phyloP scores from a whole-genome alignment of 1,139 yeast species.

The Debaryomyces psychrophilus region DNA sequence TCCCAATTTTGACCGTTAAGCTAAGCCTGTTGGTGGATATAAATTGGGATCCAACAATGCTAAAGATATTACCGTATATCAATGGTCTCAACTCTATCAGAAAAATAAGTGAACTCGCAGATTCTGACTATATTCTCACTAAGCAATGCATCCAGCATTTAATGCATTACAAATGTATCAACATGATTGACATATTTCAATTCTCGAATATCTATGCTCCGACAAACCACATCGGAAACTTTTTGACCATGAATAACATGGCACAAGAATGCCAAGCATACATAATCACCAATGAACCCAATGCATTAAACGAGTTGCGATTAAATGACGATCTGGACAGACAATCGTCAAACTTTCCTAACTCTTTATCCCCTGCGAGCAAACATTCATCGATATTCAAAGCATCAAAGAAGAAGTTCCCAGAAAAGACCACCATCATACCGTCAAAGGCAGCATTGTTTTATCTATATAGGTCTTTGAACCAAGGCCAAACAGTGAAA shows the following conservation, averaged over 20 bases:
- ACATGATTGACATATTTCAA: constrained; percentile 84
- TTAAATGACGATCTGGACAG: constrained; percentile 8
- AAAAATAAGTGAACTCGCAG: constrained; percentile 75
- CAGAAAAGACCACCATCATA: constrained; percentile 33
- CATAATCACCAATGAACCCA: constrained; percentile 45
- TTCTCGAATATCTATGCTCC: constrained; percentile 89
- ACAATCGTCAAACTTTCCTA: constrained; percentile 9
- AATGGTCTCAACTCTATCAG: constrained; percentile 86
- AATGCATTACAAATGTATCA: constrained; percentile 84
- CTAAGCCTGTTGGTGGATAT: constrained; percentile 74
- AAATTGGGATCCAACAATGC: constrained; percentile 97
- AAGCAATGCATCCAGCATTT: constrained; percentile 89
- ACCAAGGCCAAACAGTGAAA: constrained; percentile 75
- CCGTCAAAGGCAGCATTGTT: constrained; percentile 73
- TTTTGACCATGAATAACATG: constrained; percentile 64
- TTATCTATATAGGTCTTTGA: constrained; percentile 73
- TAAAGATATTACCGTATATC: constrained; percentile 80
- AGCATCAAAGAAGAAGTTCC: constrained; percentile 6
- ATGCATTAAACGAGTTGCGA: constrained; percentile 3
- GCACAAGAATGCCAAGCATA: constrained; percentile 88
- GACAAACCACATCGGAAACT: constrained; percentile 72
- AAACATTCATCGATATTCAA: constrained; percentile 11
- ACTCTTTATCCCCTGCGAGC: constrained; percentile 14
- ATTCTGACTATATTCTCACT: constrained; percentile 78
- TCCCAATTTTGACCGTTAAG: constrained; percentile 84